phyloP scores from a whole-genome alignment of 805 yeast genomes.

The Saccharomycopsis sp. region DNA sequence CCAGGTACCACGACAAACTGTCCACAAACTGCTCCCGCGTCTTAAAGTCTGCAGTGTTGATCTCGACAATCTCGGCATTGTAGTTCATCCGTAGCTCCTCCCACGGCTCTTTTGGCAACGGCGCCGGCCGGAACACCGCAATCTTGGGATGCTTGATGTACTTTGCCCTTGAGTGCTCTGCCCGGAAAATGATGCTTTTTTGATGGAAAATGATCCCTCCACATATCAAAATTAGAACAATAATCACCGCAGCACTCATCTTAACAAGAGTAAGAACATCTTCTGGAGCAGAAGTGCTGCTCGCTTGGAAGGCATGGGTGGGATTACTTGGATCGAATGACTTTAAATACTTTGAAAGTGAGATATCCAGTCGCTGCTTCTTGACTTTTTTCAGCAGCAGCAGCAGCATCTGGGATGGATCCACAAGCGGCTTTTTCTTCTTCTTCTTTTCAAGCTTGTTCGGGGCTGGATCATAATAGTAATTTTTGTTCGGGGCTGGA shows the following conservation, averaged over 20 bases:
- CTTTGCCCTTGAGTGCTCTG: constrained; percentile 14
- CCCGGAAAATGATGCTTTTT: constrained; percentile 4
- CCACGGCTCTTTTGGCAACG: constrained; percentile 1
- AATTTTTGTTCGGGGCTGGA: no score
- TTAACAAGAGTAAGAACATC: no score
- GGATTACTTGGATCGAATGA: not conserved
- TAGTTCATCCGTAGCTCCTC: constrained; percentile 3
- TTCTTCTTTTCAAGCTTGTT: no score
- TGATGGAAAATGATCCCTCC: constrained; percentile 2
- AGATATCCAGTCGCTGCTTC: no score
- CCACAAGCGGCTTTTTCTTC: no score
- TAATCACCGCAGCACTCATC: not conserved
- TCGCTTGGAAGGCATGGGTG: not conserved
- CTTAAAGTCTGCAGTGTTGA: constrained; percentile 2
- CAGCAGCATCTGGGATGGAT: no score
- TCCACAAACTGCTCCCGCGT: constrained; percentile 8
- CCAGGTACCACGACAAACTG: not conserved
- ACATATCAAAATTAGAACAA: not conserved
- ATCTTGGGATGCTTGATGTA: constrained; percentile 13
- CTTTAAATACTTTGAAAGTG: no score
- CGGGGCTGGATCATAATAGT: no score
- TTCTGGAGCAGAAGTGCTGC: not conserved
- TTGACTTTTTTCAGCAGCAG: no score
- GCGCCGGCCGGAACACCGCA: constrained; percentile 8
- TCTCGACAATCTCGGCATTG: constrained; percentile 11